Base-by-base conservation (phyloP, 176 grass and related monocot genomes). In the Chloris gayana region DNA sequence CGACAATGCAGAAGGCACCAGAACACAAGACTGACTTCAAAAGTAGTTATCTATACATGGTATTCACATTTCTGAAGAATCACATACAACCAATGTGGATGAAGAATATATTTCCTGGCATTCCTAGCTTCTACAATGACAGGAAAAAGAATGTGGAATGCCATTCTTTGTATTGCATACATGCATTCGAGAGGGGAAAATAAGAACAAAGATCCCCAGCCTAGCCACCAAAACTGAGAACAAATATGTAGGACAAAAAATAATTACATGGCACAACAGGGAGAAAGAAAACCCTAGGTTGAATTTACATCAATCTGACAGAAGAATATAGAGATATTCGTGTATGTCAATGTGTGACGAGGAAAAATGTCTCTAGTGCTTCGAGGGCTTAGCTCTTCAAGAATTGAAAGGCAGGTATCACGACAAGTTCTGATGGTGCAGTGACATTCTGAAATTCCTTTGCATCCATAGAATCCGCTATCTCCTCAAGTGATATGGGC, bases 401-500 rank as follows among this genome's bases (percentile, higher is more conserved):
- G 77, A 97, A 94, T 61, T 92, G 89, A 77, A 97, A 97, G 65
- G 83, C 65, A 45, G 80, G 58, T 26, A 86, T 86, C 76, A 82
- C 72, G 7, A 90, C 14, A 77, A 97, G 92, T 31, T 94, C 87
- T 76, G 78, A 67, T 19, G 94, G 89, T 73, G 75, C 71, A 67
- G 75, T 38, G 11, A 94, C 31, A 62, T 87, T 88, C 60, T 85
- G 85, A 57, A 94, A 97, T 76, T 90, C 87, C 45, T 92, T 90
- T 61, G 78, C 83, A 82, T 88, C 84, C 63, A 90, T 78, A 76
- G 89, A 93, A 80, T 80, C 91, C 59, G 84, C 85, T 80, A 97
- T 86, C 45, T 97, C 91, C 51, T 94, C 86, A 73, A 90, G 60
- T 66, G 91, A 90, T 76, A 94, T 90, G 7, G 91, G 94, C 85